A percentile compares a stretch with the other conserved stretches of the same genome.
Evolutionary conservation across 306 rosid species (phyloP).

Genomic region (Fagus sylvatica): DNA sequence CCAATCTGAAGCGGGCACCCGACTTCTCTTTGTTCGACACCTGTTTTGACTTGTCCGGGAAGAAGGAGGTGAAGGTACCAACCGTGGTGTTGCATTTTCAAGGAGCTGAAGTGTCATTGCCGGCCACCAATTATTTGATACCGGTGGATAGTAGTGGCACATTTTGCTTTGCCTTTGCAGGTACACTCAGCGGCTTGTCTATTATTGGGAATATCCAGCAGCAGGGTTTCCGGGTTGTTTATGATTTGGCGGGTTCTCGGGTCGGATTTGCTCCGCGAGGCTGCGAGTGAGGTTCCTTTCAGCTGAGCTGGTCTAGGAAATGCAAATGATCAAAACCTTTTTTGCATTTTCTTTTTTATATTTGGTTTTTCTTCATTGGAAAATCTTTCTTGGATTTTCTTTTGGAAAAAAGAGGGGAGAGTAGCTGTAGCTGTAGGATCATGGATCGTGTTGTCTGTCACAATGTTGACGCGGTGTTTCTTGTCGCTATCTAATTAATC

Average conservation of each 20-base stretch:
- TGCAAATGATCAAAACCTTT: neutral
- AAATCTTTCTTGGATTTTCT: no score
- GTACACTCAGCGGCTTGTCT: slow-evolving; percentile 78
- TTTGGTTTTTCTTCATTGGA: neutral
- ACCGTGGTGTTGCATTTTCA: slow-evolving; percentile 85
- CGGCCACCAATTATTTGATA: slow-evolving; percentile 81
- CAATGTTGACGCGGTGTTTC: no score
- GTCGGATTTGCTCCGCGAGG: slow-evolving; percentile 91
- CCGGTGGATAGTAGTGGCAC: slow-evolving; percentile 81
- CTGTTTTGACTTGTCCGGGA: slow-evolving; percentile 79
- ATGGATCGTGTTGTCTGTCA: no score
- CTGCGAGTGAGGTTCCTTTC: slow-evolving; percentile 40
- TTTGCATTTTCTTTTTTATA: neutral
- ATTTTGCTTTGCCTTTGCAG: slow-evolving; percentile 96
- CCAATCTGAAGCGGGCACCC: slow-evolving; percentile 56
- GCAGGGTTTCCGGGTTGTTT: slow-evolving; percentile 88
- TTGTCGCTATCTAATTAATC: no score
- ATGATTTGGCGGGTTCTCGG: slow-evolving; percentile 67
- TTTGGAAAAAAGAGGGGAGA: no score
- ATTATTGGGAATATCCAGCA: slow-evolving; percentile 94
- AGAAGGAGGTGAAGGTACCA: slow-evolving; percentile 76
- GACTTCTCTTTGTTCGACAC: slow-evolving; percentile 92
- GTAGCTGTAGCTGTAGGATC: no score
- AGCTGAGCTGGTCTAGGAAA: neutral
- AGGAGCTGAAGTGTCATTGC: slow-evolving; percentile 69